phyloP scores from a whole-genome alignment of 345 rosid species.

The Pistacia atlantica region DNA sequence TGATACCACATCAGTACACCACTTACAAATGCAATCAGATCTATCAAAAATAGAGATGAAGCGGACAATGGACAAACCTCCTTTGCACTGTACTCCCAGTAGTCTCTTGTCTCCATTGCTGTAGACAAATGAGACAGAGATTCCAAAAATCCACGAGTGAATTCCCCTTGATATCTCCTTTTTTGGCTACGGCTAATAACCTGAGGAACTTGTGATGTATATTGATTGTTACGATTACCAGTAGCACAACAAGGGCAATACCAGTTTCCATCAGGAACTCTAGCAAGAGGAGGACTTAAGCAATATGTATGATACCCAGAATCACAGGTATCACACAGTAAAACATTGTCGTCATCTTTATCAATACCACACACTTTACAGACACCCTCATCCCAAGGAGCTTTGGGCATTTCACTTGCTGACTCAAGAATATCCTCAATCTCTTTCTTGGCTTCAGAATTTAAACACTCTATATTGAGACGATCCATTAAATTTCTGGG shows the following conservation, averaged over 20 bases:
- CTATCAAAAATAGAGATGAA: not conserved
- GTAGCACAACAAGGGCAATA: slow-evolving; percentile 40
- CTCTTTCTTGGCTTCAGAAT: slow-evolving; percentile 33
- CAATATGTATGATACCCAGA: slow-evolving; percentile 45
- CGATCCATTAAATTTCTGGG: slow-evolving; percentile 23
- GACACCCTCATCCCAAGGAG: slow-evolving; percentile 43
- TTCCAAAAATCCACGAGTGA: slow-evolving; percentile 21
- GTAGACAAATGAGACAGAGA: slow-evolving; percentile 4
- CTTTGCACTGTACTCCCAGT: slow-evolving; percentile 37
- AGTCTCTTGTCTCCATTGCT: slow-evolving; percentile 37
- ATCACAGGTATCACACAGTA: slow-evolving; percentile 45
- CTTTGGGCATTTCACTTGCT: slow-evolving; percentile 34
- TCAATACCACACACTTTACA: slow-evolving; percentile 43
- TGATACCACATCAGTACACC: not conserved
- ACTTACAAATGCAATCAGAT: not conserved
- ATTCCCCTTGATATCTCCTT: slow-evolving; percentile 28
- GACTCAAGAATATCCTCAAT: slow-evolving; percentile 31
- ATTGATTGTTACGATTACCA: slow-evolving; percentile 12
- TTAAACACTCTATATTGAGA: slow-evolving; percentile 19
- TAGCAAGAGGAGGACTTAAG: slow-evolving; percentile 38
- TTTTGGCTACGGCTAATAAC: slow-evolving; percentile 9
- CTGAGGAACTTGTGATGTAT: slow-evolving; percentile 25
- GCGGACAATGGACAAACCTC: slow-evolving; percentile 34
- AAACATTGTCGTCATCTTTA: slow-evolving; percentile 39
- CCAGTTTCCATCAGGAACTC: slow-evolving; percentile 48